These are phyloP conservation scores for Lachnellula willkommii DNA, from an alignment of 2,329 filamentous ascomycete species.

Conservation along the genomic window DNA sequence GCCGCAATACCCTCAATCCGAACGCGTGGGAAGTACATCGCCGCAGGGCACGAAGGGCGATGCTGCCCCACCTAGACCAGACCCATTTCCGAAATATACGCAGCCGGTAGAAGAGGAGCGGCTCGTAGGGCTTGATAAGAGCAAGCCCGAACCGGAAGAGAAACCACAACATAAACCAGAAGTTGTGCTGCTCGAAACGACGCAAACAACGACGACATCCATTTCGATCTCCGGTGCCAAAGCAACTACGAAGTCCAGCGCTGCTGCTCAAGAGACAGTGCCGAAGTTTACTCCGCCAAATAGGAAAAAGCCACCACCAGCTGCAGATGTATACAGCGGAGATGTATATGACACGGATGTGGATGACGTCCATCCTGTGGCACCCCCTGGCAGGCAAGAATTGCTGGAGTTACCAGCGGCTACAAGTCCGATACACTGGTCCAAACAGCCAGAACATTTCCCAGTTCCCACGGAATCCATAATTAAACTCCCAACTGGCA, in stretches of 20 bases:
- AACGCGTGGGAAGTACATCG: not conserved
- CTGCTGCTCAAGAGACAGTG: constrained; percentile 10
- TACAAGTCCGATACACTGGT: constrained; percentile 58
- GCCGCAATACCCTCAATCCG: constrained; percentile 16
- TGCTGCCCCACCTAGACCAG: not conserved
- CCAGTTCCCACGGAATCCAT: constrained; percentile 67
- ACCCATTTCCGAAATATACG: not conserved
- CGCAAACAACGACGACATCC: not conserved
- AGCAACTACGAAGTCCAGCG: constrained; percentile 1
- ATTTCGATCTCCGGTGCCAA: not conserved
- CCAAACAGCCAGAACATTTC: constrained; percentile 67
- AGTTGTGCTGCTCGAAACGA: too few relatives aligned
- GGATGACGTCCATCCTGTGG: constrained; percentile 24
- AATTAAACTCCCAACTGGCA: constrained; percentile 69
- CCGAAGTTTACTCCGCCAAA: constrained; percentile 26
- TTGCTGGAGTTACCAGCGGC: constrained; percentile 10
- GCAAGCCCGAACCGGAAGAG: too few relatives aligned
- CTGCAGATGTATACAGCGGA: constrained; percentile 5
- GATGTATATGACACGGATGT: constrained; percentile 9
- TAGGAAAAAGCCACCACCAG: constrained; percentile 17
- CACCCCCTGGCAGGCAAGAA: constrained; percentile 28
- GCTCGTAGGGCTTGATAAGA: not conserved
- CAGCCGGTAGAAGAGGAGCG: not conserved
- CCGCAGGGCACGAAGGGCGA: too few relatives aligned
- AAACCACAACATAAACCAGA: too few relatives aligned